Evolutionary conservation across 108 stramenopile species (phyloP).

Genomic region (Epithemia pelagica): DNA sequence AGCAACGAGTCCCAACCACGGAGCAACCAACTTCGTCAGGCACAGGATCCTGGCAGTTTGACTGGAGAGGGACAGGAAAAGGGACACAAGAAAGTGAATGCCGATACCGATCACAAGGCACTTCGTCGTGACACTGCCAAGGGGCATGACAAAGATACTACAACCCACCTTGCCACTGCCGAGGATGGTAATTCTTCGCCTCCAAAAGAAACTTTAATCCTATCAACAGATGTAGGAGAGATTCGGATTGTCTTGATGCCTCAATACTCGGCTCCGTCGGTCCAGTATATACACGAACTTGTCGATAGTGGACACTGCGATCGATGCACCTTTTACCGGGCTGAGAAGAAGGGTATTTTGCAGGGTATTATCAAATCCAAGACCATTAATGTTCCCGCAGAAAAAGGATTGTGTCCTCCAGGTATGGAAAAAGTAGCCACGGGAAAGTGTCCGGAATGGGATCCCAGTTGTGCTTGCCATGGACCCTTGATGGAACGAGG

Average conservation of each 20-base stretch:
- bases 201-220: background rate
- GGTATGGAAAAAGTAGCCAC: constrained; percentile 14
- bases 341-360: constrained; percentile 56
- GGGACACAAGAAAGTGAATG: too few species aligned
- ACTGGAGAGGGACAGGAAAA: too few species aligned
- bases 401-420: constrained; percentile 44
- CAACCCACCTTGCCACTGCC: background rate
- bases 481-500: constrained; percentile 69
- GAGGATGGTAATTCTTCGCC: background rate
- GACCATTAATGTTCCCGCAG: constrained; percentile 14
- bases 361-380: constrained; percentile 52
- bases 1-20: background rate
- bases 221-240: constrained; percentile 22
- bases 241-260: constrained; percentile 50
- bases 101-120: too few species aligned
- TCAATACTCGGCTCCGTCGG: constrained; percentile 40
- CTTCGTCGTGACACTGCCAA: too few species aligned
- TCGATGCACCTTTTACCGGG: constrained; percentile 67
- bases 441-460: constrained; percentile 52
- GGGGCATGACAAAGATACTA: too few species aligned
- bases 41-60: too few species aligned
- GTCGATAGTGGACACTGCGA: constrained; percentile 35
- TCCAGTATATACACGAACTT: constrained; percentile 49
- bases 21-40: background rate
- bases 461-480: constrained; percentile 63